These are phyloP conservation scores for Heliamphora exappendiculata DNA, from an alignment of 148 eudicot species.

Conservation along the genomic window DNA sequence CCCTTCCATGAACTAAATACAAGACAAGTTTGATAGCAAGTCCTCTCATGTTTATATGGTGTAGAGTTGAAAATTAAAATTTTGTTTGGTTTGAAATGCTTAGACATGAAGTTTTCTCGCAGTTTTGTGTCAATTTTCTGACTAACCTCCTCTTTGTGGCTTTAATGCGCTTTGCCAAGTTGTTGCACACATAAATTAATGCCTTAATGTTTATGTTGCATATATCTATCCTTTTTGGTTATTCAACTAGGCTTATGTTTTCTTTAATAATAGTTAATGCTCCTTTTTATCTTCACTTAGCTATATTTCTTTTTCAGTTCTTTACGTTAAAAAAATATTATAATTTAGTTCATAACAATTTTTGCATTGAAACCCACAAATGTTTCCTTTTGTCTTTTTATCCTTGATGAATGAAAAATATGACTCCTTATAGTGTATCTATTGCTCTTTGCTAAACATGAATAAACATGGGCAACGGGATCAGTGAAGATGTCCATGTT, in stretches of 20 bases:
- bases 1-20: background rate
- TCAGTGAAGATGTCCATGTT: too few relatives aligned
- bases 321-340: too few relatives aligned
- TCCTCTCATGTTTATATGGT: background rate
- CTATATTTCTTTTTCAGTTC: too few relatives aligned
- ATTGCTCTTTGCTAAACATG: background rate
- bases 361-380: too few relatives aligned
- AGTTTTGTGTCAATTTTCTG: background rate
- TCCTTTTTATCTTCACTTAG: too few relatives aligned
- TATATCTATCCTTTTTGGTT: background rate
- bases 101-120: background rate
- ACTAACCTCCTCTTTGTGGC: background rate
- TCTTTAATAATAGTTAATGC: background rate
- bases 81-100: background rate
- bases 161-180: background rate
- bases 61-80: background rate
- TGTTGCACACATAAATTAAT: background rate
- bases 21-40: background rate
- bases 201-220: background rate
- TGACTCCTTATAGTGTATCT: background rate
- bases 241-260: background rate
- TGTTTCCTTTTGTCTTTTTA: background rate
- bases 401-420: background rate
- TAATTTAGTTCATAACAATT: too few relatives aligned
- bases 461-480: conserved; percentile 1